Evolutionary conservation across 257 asterid species (phyloP), one percentile per base, ranked within the genome.

Genomic region (Plantago elongata): DNA sequence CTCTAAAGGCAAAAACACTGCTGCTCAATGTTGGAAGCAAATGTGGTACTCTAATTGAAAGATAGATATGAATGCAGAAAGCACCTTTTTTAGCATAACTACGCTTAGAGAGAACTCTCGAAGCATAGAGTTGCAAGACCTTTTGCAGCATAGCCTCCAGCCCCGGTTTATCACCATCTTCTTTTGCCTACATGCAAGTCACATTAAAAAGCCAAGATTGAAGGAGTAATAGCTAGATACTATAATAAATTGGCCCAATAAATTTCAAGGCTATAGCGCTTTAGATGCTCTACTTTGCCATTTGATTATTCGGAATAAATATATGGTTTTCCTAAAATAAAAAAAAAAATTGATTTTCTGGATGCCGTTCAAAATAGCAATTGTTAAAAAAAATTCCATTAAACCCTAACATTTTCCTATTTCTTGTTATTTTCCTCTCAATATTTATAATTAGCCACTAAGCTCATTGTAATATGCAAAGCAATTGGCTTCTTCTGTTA

Each of bases 81-180:
- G 56, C 29, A 88, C 99, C 97, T 81, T 84, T 92, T 74, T 61
- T 81, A 60, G 99, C 96, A 65, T 89, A 89, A 75, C 95, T 86
- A 65, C 94, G 95, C 73, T 93, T 93, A 43, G 96, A 93, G 54
- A 93, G 97, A 68, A 83, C 72, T 74, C 77, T 79, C 42, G 96
- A 85, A 79, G 97, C 97, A 80, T 92, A 92, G 63, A 92, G 77
- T 73, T 92, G 99, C 65, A 89, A 67, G 73, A 92, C 97, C 69
- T 83, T 92, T 77, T 89, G 99, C 78, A 92, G 45, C 99, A 92
- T 92, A 67, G 96, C 99, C 77, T 89, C 96, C 63, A 92, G 94
- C 63, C 99, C 99, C 0, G 97, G 99, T 74, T 92, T 92, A 71
- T 89, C 97, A 60, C 93, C 89, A 22, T 92, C 99, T 72, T 73